phyloP scores from a whole-genome alignment of 371 early-diverging fungal species.

The Umbelopsis sp. region DNA sequence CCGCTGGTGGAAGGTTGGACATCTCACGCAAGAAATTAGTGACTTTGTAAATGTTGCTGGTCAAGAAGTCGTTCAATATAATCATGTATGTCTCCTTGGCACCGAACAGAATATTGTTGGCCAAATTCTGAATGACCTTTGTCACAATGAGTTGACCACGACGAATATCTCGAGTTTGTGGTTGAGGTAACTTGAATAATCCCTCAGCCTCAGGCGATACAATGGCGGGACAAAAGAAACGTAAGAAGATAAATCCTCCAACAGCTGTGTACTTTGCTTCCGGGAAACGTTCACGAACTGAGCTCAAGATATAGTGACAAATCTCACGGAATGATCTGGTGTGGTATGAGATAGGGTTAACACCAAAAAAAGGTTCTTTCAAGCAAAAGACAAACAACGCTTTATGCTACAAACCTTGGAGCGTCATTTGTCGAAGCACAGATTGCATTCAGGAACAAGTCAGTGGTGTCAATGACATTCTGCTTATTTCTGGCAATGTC shows the following conservation, averaged over 20 bases:
- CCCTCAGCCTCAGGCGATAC: slow-evolving; percentile 83
- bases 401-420: slow-evolving; percentile 50
- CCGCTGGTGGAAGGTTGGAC: slow-evolving; percentile 39
- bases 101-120: slow-evolving; percentile 93
- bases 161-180: slow-evolving; percentile 56
- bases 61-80: slow-evolving; percentile 83
- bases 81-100: slow-evolving; percentile 92
- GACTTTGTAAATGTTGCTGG: slow-evolving; percentile 70
- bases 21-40: slow-evolving; percentile 66
- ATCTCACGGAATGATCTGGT: slow-evolving; percentile 72
- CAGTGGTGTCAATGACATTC: slow-evolving; percentile 79
- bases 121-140: slow-evolving; percentile 94
- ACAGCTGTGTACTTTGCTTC: slow-evolving; percentile 87
- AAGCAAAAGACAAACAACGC: neutral
- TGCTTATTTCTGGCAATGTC: slow-evolving; percentile 72
- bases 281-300: slow-evolving; percentile 84
- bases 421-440: slow-evolving; percentile 71
- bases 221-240: slow-evolving; percentile 96
- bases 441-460: slow-evolving; percentile 83
- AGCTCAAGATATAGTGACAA: slow-evolving; percentile 76
- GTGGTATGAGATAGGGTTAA: neutral
- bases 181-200: slow-evolving; percentile 36
- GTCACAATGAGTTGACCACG: slow-evolving; percentile 89
- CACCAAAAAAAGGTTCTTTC: neutral
- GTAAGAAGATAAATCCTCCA: slow-evolving; percentile 92